These are phyloP conservation scores for Arachis hypogaea DNA, from an alignment of 306 rosid species.

Conservation along the genomic window DNA sequence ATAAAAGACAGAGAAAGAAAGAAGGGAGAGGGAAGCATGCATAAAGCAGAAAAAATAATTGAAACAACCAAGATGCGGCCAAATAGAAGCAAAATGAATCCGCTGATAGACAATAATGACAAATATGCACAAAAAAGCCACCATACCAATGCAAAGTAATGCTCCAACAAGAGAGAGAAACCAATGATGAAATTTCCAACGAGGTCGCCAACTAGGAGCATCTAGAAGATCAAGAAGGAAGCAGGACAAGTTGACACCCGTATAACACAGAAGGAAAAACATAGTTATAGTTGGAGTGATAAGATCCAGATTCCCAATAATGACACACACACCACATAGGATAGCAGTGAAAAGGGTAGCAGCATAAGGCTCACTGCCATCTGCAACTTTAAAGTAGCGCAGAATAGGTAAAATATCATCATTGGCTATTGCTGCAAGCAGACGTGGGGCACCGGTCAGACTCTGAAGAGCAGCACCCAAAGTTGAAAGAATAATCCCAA, in stretches of 20 bases:
- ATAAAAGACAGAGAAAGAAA: no score
- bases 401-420: slow-evolving; percentile 94
- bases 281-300: slow-evolving; percentile 98
- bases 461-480: slow-evolving; percentile 99
- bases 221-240: slow-evolving; percentile 99
- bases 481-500: slow-evolving; percentile 97
- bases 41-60: slow-evolving; percentile 18
- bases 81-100: slow-evolving; percentile 19
- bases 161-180: slow-evolving; percentile 97
- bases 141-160: slow-evolving; percentile 81
- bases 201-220: slow-evolving; percentile 99
- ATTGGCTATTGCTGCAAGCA: slow-evolving; percentile 99
- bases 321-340: slow-evolving; percentile 86
- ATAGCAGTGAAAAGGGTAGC: slow-evolving; percentile 95
- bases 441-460: slow-evolving; percentile 98
- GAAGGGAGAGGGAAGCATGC: not conserved
- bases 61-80: slow-evolving; percentile 16
- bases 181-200: slow-evolving; percentile 99
- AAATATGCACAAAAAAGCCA: slow-evolving; percentile 33
- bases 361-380: slow-evolving; percentile 80
- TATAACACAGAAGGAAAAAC: slow-evolving; percentile 95
- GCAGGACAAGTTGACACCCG: slow-evolving; percentile 99
- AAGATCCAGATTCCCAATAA: slow-evolving; percentile 99
- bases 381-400: slow-evolving; percentile 87
- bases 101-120: not conserved